These are phyloP conservation scores for Udeniomyces megalosporus DNA, from an alignment of 768 basidiomycete genomes.

Conservation along the genomic window DNA sequence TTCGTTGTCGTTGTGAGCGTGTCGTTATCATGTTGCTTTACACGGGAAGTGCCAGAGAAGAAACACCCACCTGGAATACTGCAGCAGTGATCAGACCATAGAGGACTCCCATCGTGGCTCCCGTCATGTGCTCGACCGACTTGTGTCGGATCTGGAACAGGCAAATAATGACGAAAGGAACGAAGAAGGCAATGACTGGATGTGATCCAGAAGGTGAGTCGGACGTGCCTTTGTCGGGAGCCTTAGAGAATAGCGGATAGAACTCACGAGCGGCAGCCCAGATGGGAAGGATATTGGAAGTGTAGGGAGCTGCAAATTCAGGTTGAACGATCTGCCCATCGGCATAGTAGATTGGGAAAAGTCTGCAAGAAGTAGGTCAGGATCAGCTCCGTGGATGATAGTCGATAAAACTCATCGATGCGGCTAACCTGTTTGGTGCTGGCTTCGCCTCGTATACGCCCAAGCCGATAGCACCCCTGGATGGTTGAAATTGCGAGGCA, in stretches of 20 bases:
- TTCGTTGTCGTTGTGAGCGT: slow-evolving; percentile 26
- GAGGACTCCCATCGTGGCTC: slow-evolving; percentile 41
- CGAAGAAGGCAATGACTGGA: slow-evolving; percentile 40
- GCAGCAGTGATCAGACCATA: slow-evolving; percentile 38
- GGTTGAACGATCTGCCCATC: slow-evolving; percentile 41
- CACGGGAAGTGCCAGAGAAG: neutral
- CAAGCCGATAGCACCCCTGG: slow-evolving; percentile 15
- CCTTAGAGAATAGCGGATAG: neutral
- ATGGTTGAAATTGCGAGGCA: too few relatives aligned
- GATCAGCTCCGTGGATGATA: too few relatives aligned
- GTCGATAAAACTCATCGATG: too few relatives aligned
- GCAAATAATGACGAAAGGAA: slow-evolving; percentile 41
- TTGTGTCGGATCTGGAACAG: slow-evolving; percentile 41
- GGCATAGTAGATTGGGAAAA: slow-evolving; percentile 36
- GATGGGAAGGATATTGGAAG: slow-evolving; percentile 34
- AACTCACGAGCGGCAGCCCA: slow-evolving; percentile 29
- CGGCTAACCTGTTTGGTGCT: slow-evolving; percentile 32
- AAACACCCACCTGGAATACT: slow-evolving; percentile 34
- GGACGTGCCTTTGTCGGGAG: neutral
- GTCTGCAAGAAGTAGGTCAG: too few relatives aligned
- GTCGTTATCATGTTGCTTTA: slow-evolving; percentile 13
- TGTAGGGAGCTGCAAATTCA: slow-evolving; percentile 1
- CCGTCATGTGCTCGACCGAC: slow-evolving; percentile 36
- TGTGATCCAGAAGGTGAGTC: neutral
- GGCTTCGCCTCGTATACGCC: slow-evolving; percentile 20